These are phyloP conservation scores for Eucalyptus cloeziana DNA, from an alignment of 345 rosid genomes.

Conservation along the genomic window DNA sequence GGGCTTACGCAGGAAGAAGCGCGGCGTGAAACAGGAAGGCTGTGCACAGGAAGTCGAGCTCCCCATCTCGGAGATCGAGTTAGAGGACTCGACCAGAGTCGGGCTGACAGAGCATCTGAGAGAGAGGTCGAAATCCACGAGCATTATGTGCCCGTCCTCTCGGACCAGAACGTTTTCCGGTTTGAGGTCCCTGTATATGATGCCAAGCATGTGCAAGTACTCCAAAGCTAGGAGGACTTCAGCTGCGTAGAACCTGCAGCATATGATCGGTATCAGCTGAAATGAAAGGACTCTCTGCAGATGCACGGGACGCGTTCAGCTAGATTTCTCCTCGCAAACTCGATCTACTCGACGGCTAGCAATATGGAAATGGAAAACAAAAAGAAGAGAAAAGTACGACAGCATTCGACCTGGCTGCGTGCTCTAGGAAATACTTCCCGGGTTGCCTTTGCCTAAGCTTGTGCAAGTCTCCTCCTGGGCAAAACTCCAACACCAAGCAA, in stretches of 20 bases:
- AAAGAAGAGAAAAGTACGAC: background rate
- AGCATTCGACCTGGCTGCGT: conserved; percentile 53
- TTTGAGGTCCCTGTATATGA: conserved; percentile 74
- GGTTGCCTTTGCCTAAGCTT: conserved; percentile 72
- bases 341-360: background rate
- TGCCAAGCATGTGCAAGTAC: conserved; percentile 87
- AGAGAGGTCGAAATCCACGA: conserved; percentile 79
- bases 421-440: conserved; percentile 65
- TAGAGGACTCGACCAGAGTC: conserved; percentile 37
- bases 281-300: background rate
- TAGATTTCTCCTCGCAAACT: background rate
- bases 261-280: background rate
- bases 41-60: conserved; percentile 39
- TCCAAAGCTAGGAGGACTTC: conserved; percentile 85
- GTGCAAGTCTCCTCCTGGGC: conserved; percentile 87
- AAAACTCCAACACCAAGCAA: conserved; percentile 83
- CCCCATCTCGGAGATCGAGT: conserved; percentile 15
- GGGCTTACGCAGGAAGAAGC: conserved; percentile 22
- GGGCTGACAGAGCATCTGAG: conserved; percentile 56
- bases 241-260: conserved; percentile 67
- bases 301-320: background rate
- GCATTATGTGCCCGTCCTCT: conserved; percentile 85
- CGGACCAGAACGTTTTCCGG: conserved; percentile 75
- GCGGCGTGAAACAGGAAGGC: conserved; percentile 49
- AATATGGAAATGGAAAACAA: background rate